Conservation (phyloP, 2,329 filamentous ascomycete species). For the Aspergillus vadensis region DNA sequence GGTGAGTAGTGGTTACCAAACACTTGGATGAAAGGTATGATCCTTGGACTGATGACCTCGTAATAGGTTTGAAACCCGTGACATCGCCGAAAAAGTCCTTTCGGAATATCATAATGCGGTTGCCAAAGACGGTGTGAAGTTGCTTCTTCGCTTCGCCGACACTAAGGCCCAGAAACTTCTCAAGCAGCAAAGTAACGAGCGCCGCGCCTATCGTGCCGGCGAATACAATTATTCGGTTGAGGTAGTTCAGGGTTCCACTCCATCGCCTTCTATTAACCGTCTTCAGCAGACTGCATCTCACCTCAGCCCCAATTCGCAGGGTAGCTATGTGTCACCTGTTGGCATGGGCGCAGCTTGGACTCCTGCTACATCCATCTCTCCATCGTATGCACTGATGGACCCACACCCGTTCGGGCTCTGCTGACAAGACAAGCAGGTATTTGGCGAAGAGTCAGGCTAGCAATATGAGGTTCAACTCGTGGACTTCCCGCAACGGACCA, state of each 20-base stretch:
- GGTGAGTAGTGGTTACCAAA: conserved; percentile 55
- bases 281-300: conserved; percentile 43
- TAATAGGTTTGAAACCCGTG: conserved; percentile 80
- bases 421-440: conserved; percentile 40
- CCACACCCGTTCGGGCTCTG: neutral
- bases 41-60: conserved; percentile 13
- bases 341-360: conserved; percentile 48
- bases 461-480: conserved; percentile 38
- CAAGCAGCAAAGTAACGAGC: conserved; percentile 93
- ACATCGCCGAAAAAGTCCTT: conserved; percentile 88
- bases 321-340: conserved; percentile 47
- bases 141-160: conserved; percentile 95
- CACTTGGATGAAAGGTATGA: conserved; percentile 4
- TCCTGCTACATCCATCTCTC: conserved; percentile 51
- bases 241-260: conserved; percentile 47
- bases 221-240: conserved; percentile 74
- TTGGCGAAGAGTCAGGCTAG: conserved; percentile 41
- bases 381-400: conserved; percentile 42
- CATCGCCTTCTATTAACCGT: conserved; percentile 47
- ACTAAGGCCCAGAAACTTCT: conserved; percentile 95
- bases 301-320: conserved; percentile 46
- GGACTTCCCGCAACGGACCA: conserved; percentile 42
- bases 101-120: conserved; percentile 79
- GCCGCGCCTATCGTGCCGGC: conserved; percentile 91
- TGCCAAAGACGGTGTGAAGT: conserved; percentile 76